Evolutionary conservation across 139 green algal genomes (phyloP), one percentile per base, ranked within the genome.

Genomic region (Chlamydomonas schloesseri): DNA sequence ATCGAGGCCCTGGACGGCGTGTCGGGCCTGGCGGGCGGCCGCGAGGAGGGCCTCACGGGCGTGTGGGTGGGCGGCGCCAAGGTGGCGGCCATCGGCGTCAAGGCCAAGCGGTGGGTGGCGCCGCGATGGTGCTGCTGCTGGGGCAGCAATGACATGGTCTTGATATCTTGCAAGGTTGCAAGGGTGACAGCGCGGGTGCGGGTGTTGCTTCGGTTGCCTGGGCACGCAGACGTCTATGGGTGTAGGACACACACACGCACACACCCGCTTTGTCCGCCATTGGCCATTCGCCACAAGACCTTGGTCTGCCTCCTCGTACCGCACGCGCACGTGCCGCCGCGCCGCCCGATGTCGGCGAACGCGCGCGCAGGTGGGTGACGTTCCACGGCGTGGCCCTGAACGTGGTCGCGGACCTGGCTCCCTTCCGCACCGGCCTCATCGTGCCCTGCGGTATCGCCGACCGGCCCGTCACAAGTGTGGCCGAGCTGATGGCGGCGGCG

Each of bases 361-460:
- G n/a, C n/a, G n/a, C n/a, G n/a, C n/a, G 42, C 28, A 93, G 92
- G 31, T 98, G 97, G 74, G 85, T 98, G 31, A 94, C 95, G 18
- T 93, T 91, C 69, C 97, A 99, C 83, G 98, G 98, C 13, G 31
- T 99, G 18, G 97, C 97, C 23, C 89, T 99, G 6, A 99, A 99
- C 86, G 94, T 97, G 11, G 84, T 55, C n/a, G 91, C 94, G 23
- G 94, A 98, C 83, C 90, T 99, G 46, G 31, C 53, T 0, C 93
- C 88, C 11, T 99, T 97, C 69, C 42, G 42, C 42, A 50, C 42
- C 42, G 29, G 73, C 8, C 33, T 92, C 75, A 99, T 99, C 71
- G 88, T 98, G 0, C 93, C 96, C 1, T 99, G 96, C 71, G 97
- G 97, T n/a, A 95, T 94, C 42, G n/a, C 55, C 1, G 83, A 90